Base-by-base conservation (phyloP, 2,329 filamentous ascomycete genomes). In the Botryotinia narcissicola region DNA sequence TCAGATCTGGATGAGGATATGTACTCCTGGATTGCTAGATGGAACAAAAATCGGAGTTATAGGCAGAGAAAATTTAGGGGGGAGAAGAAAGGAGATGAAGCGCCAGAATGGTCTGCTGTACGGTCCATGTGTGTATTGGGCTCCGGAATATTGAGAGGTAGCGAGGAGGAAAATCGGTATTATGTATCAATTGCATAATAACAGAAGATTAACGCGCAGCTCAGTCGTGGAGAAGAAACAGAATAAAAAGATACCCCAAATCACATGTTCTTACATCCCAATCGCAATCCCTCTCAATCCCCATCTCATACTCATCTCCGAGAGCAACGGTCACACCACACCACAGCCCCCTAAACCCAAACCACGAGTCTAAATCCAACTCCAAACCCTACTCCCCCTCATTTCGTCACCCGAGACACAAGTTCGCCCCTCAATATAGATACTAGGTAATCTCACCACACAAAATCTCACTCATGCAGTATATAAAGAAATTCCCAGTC, bases 201-300 rank as follows among this genome's bases (percentile, higher is more conserved):
- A 57, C 1, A 18, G 18, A 18, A 57, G 3, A 57, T n/a, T 42
- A 7, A 3, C 29, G n/a, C 48, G 16, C 48, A 32, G 6, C 6
- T 2, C 0, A 44, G 37, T 69, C 6, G 18, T 29, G 66, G 44
- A 20, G 6, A 44, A 20, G 18, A 44, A 42, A 57, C 16, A 44
- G 10, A 69, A 69, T 25, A 32, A 57, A 16, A 29, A 57, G 66
- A 69, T 69, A 69, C 48, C 66, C n/a, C n/a, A n/a, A n/a, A n/a
- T n/a, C n/a, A n/a, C n/a, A n/a, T n/a, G n/a, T n/a, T n/a, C n/a
- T n/a, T n/a, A n/a, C 8, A 40, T 12, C 37, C 37, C 40, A 40
- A 40, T 40, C 40, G 2, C 40, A 40, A 40, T 40, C 12, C 12
- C 37, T 40, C 25, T 1, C 54, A 57, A 18, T 32, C 54, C 54